Evolutionary conservation across 192 early-diverging fungal species (phyloP), one percentile per base, ranked within the genome.

Genomic region (Linnemannia elongata): DNA sequence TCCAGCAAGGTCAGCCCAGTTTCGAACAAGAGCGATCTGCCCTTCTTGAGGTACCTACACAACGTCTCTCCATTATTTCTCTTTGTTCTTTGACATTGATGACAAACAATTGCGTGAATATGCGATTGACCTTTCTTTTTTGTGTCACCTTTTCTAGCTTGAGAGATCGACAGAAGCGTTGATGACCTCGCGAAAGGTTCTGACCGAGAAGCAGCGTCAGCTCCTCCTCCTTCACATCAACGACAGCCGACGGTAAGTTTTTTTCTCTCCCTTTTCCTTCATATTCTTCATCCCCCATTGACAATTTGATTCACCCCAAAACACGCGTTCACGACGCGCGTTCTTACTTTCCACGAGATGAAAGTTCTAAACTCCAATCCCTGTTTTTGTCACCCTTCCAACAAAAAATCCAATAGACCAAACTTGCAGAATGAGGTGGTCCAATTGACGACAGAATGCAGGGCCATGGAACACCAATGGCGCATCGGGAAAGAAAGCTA

Each of bases 391-490:
- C 22, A 24, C n/a, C n/a, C n/a, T 60, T 30, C 44, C 15, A 45
- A 45, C 44, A 13, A 45, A 45, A 44, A 45, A 45, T 27, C 0
- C 18, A 10, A n/a, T 42, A 79, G 78, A 5, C 78, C 70, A n/a
- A 72, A 41, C 70, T 49, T 85, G 13, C 74, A 76, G 35, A 49
- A 68, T n/a, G 82, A 85, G 47, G 57, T 85, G 0, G 12, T 45
- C 1, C 72, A 79, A 52, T 33, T 85, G 73, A 72, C 33, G 35
- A 45, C 57, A 1, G 77, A 85, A 35, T 76, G 73, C 70, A 44
- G 71, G 33, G 22, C 42, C 20, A 76, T 75, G 73, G 72, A 77
- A 52, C 44, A 74, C 3, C 82, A 85, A 60, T 85, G 82, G 82
- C 71, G 47, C 4, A 44, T 41, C 30, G 35, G 27, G 10, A 85